Conservation (phyloP, 345 rosid species). For the Balakata baccata region DNA sequence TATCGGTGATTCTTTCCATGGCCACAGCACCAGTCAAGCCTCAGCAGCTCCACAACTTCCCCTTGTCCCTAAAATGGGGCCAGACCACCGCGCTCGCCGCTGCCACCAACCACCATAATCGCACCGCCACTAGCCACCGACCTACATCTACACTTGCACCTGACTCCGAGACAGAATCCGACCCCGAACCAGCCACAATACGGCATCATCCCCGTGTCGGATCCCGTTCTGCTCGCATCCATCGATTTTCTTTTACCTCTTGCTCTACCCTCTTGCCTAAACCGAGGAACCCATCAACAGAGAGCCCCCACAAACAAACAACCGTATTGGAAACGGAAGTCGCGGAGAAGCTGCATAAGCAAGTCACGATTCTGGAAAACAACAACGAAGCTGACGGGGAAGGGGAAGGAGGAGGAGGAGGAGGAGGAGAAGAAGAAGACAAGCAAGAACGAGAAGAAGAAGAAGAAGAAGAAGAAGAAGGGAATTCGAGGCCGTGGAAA, state of each 20-base stretch:
- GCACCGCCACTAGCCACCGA: neutral
- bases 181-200: slow-evolving; percentile 28
- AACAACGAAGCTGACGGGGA: slow-evolving; percentile 22
- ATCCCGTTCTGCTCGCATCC: slow-evolving; percentile 61
- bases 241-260: slow-evolving; percentile 44
- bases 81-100: slow-evolving; percentile 24
- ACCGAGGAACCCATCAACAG: slow-evolving; percentile 1
- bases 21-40: slow-evolving; percentile 61
- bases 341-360: slow-evolving; percentile 20
- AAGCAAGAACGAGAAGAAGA: slow-evolving; percentile 2
- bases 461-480: slow-evolving; percentile 9
- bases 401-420: slow-evolving; percentile 31
- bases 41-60: slow-evolving; percentile 70
- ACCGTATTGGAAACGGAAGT: slow-evolving; percentile 1
- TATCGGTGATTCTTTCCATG: slow-evolving; percentile 21
- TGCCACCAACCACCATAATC: slow-evolving; percentile 1
- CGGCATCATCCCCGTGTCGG: slow-evolving; percentile 40
- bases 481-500: slow-evolving; percentile 61
- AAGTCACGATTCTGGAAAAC: slow-evolving; percentile 17
- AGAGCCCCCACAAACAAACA: slow-evolving; percentile 10
- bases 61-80: slow-evolving; percentile 61
- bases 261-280: slow-evolving; percentile 22
- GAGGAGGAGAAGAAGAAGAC: slow-evolving; percentile 26
- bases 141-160: neutral
- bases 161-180: slow-evolving; percentile 29